These are phyloP conservation scores for Alternaria novae-zelandiae DNA, from an alignment of 2,329 filamentous ascomycete species.

Conservation along the genomic window DNA sequence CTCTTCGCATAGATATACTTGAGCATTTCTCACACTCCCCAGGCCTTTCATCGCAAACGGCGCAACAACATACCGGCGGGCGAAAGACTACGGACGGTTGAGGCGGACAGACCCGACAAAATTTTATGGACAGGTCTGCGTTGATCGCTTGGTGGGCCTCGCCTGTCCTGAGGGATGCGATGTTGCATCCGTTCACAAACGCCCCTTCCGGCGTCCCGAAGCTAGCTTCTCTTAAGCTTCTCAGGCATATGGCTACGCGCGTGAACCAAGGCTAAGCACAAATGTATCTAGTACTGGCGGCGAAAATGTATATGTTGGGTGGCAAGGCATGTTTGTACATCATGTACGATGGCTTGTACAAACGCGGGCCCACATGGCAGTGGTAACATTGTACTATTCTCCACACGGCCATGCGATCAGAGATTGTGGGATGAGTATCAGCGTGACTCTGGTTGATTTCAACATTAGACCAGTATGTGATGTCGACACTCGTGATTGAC, in stretches of 20 bases:
- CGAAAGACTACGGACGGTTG: neutral
- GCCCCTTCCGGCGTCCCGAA: neutral
- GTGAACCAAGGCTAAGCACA: neutral
- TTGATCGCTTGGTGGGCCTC: neutral
- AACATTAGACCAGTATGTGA: neutral
- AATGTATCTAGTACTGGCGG: neutral
- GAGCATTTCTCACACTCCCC: neutral
- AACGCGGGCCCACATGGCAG: neutral
- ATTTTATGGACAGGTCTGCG: neutral
- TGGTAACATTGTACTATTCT: neutral
- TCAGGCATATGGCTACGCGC: neutral
- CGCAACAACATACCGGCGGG: neutral
- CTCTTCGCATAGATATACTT: neutral
- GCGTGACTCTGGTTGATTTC: neutral
- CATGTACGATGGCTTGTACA: neutral
- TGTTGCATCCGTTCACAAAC: neutral
- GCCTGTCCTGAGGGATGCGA: neutral
- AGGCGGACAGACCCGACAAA: neutral
- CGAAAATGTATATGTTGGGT: neutral
- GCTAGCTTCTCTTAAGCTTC: neutral
- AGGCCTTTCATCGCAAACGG: neutral
- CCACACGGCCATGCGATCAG: neutral
- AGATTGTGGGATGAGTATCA: neutral
- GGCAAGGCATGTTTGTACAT: neutral
- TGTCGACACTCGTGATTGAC: neutral